Percentiles rank a stretch among this genome's conserved stretches.
Evolutionary conservation across 2,329 filamentous ascomycete species (phyloP).

Genomic region (Neophaeococcomyces mojaviensis): DNA sequence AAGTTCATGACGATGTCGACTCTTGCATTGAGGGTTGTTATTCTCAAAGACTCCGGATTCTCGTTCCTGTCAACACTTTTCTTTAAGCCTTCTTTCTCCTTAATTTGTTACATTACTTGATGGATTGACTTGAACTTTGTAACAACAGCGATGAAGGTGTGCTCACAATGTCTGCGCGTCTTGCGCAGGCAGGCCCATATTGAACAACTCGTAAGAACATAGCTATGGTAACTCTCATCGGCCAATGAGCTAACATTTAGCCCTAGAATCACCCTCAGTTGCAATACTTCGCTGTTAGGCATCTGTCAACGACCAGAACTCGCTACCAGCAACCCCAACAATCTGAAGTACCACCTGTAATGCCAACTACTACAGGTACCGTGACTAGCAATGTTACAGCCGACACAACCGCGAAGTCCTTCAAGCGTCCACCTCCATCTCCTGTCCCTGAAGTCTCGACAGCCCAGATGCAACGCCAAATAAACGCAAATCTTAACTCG

Average conservation of each 20-base stretch:
- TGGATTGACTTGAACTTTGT: background rate
- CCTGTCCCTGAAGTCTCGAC: background rate
- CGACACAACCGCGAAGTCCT: conserved; percentile 1
- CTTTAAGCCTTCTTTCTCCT: background rate
- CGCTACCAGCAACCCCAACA: conserved; percentile 5
- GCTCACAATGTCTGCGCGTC: conserved; percentile 18
- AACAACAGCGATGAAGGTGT: conserved; percentile 9
- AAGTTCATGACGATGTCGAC: conserved; percentile 3
- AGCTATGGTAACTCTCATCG: background rate
- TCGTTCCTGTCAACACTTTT: background rate
- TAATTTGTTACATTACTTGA: background rate
- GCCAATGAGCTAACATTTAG: background rate
- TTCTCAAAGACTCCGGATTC: background rate
- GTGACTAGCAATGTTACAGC: conserved; percentile 15
- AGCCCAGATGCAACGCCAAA: conserved; percentile 8
- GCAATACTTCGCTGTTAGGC: conserved; percentile 1
- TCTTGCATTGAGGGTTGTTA: background rate
- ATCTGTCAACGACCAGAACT: background rate
- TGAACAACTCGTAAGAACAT: conserved; percentile 12
- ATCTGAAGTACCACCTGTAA: conserved; percentile 10
- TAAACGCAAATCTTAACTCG: conserved; percentile 5
- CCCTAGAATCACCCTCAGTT: conserved; percentile 4
- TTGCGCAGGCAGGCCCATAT: conserved; percentile 9
- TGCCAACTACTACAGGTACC: conserved; percentile 10
- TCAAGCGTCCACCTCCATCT: background rate